Conservation (phyloP, 805 yeast species). For the Cyberlindnera misumaiensis region DNA sequence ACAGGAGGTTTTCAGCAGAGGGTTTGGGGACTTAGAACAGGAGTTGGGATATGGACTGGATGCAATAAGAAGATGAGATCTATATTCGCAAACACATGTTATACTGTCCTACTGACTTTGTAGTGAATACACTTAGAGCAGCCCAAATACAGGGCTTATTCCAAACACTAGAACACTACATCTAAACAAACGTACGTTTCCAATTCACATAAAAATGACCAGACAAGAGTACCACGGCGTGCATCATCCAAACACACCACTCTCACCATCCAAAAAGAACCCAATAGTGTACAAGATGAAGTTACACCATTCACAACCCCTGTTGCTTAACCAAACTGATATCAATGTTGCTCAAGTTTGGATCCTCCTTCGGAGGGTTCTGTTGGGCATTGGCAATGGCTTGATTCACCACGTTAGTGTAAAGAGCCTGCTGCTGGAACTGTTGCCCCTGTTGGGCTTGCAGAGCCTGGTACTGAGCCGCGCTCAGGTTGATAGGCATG, state of each 20-base stretch:
- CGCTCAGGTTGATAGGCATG: constrained; percentile 5
- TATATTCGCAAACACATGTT: background rate
- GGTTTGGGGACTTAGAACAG: constrained; percentile 44
- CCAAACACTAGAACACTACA: too few relatives aligned
- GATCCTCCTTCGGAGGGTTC: constrained; percentile 15
- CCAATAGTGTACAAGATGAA: too few relatives aligned
- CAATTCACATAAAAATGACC: too few relatives aligned
- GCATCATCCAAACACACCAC: background rate
- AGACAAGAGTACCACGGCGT: too few relatives aligned
- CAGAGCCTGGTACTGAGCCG: constrained; percentile 5
- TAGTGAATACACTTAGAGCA: too few relatives aligned
- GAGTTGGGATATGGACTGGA: constrained; percentile 67
- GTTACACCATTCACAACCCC: constrained; percentile 1
- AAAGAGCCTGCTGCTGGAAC: constrained; percentile 6
- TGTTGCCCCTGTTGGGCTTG: constrained; percentile 10
- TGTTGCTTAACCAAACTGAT: constrained; percentile 22
- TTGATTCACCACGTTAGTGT: constrained; percentile 18
- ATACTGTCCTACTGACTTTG: too few relatives aligned
- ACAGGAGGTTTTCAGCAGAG: constrained; percentile 32
- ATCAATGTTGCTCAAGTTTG: constrained; percentile 22
- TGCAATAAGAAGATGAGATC: constrained; percentile 12
- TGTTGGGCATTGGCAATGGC: constrained; percentile 23
- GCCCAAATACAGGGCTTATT: too few relatives aligned
- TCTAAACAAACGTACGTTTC: too few relatives aligned
- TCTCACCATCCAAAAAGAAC: too few relatives aligned